Evolutionary conservation across 495 filamentous ascomycete genomes (phyloP).

Genomic region (Hypoxylon cercidicola): DNA sequence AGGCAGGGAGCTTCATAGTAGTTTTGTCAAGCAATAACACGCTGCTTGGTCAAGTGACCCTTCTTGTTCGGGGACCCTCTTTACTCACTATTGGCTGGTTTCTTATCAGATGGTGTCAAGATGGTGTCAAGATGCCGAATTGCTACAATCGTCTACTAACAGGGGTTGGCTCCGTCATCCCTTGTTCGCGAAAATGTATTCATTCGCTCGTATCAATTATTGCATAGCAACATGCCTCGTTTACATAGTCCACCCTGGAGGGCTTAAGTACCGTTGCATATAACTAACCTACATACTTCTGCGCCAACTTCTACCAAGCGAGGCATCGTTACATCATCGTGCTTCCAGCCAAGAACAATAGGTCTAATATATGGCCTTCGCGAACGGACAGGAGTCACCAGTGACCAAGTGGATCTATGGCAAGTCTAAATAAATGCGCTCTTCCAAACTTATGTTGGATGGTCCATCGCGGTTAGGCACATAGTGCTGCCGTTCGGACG

Average conservation of each 20-base stretch:
- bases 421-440: constrained; percentile 19
- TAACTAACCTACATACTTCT: constrained; percentile 9
- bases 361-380: constrained; percentile 8
- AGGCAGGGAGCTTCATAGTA: constrained; percentile 1
- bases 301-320: constrained; percentile 11
- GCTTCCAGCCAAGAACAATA: constrained; percentile 15
- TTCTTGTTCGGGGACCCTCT: neutral
- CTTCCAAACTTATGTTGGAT: constrained; percentile 16
- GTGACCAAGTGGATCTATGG: constrained; percentile 18
- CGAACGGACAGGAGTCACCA: constrained; percentile 21
- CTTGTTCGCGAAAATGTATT: constrained; percentile 18
- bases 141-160: constrained; percentile 19
- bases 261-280: constrained; percentile 8
- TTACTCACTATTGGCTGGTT: constrained; percentile 8
- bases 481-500: constrained; percentile 36
- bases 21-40: neutral
- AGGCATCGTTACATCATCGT: constrained; percentile 30
- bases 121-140: constrained; percentile 14
- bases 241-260: constrained; percentile 7
- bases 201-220: constrained; percentile 23
- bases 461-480: constrained; percentile 24
- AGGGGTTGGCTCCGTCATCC: constrained; percentile 13
- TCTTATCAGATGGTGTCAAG: constrained; percentile 28
- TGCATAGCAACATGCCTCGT: constrained; percentile 1
- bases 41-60: constrained; percentile 5